Base-by-base conservation (phyloP, 2,329 filamentous ascomycete species). In the Scleromitrula shiraiana region DNA sequence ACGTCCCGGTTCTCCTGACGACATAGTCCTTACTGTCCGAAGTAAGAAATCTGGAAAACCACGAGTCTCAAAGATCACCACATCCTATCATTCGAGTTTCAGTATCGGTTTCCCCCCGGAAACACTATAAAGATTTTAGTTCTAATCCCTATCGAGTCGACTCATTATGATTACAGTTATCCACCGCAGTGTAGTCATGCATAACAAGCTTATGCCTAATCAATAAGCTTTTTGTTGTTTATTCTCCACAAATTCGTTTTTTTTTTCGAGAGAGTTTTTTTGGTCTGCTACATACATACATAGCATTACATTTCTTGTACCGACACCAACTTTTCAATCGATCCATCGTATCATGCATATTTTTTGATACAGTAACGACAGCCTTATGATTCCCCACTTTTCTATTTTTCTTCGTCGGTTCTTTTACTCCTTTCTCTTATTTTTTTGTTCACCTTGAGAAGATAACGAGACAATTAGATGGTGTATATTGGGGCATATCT, bases 301-400 rank as follows among this genome's bases (percentile, higher is more conserved):
- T 20, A 37, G n/a, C 24, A 47, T 41, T 47, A 46, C 23, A 7
- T 20, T 47, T 47, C 37, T 47, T 47, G 45, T 47, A 47, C 8
- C 29, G 36, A 46, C 43, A 41, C 36, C 43, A 15, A 41, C 26
- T 41, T 41, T 46, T 41, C 39, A 26, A 30, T 30, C 33, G 38
- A 5, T 29, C n/a, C n/a, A n/a, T n/a, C n/a, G n/a, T n/a, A n/a
- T n/a, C n/a, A 41, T 46, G 40, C 43, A 24, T 26, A 9, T 41
- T 40, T 46, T 46, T 40, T 15, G 30, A 24, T 33, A 40, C 26
- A 46, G 43, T 46, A 46, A 46, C 43, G 43, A 46, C 35, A 46
- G 19, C 43, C 24, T 41, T 41, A 32, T 46, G 35, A 46, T 46
- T 46, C 43, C 43, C 43, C 43, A 41, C 35, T 32, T 46, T 41